Evolutionary conservation across 116 monocot species (phyloP).

Genomic region (Papilionanthe hybrid): DNA sequence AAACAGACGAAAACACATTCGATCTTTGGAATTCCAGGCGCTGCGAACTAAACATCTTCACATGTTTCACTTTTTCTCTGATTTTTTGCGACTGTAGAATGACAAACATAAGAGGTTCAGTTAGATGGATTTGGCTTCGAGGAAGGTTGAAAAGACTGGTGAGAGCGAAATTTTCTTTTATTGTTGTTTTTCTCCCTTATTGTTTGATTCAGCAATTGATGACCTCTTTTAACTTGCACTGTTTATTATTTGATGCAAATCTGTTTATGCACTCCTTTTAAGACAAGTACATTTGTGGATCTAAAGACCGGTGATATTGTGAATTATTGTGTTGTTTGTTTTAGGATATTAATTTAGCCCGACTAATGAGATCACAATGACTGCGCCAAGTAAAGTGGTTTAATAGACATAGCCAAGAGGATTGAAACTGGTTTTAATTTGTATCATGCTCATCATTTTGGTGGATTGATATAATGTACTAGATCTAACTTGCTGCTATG

Average conservation of each 20-base stretch:
- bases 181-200: neutral
- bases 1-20: neutral
- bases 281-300: neutral
- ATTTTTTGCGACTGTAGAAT: neutral
- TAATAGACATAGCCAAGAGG: neutral
- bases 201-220: neutral
- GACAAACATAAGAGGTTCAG: constrained; percentile 33
- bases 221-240: neutral
- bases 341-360: neutral
- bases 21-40: neutral
- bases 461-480: neutral
- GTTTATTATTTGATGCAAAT: constrained; percentile 1
- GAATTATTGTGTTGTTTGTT: neutral
- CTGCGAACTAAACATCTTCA: neutral
- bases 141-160: constrained; percentile 83
- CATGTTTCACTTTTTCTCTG: neutral
- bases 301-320: neutral
- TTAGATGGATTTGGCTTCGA: constrained; percentile 72
- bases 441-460: neutral
- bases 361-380: neutral
- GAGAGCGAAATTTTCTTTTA: neutral
- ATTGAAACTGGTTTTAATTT: neutral
- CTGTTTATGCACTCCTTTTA: neutral
- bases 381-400: neutral
- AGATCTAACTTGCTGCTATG: neutral